A percentile compares a stretch with the other conserved stretches of the same genome.
Conservation (phyloP, 371 early-diverging fungal genomes). For the Mucor irregularis region DNA sequence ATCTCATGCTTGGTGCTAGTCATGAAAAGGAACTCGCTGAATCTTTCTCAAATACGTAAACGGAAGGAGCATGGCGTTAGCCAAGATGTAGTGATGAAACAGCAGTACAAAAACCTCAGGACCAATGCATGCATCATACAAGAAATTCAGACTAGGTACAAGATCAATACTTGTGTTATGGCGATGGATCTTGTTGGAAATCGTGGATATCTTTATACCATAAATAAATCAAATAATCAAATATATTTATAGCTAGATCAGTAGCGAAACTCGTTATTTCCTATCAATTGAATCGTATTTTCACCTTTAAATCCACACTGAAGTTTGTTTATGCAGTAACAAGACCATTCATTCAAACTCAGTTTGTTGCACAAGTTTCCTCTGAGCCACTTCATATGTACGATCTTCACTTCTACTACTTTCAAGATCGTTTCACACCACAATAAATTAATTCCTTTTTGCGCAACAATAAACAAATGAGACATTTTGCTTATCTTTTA, state of each 20-base stretch:
- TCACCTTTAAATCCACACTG: constrained; percentile 5
- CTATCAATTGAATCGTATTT: constrained; percentile 3
- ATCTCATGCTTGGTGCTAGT: constrained; percentile 1
- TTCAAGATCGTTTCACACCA: no score
- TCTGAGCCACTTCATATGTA: no score
- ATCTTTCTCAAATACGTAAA: constrained; percentile 2
- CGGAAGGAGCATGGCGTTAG: not conserved
- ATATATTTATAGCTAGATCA: constrained; percentile 8
- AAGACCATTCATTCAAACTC: no score
- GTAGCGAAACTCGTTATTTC: constrained; percentile 5
- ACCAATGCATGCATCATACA: no score
- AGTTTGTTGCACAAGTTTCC: no score
- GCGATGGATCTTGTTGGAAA: constrained; percentile 13
- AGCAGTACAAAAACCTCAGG: no score
- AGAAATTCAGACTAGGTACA: constrained; percentile 13
- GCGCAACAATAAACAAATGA: no score
- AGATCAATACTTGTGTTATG: constrained; percentile 14
- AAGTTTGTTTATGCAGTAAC: no score
- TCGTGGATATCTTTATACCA: constrained; percentile 7
- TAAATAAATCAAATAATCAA: constrained; percentile 6
- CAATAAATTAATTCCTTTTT: no score
- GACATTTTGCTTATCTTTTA: no score
- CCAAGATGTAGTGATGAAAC: constrained; percentile 17
- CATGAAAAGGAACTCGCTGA: constrained; percentile 1
- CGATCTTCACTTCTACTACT: no score